phyloP scores from a whole-genome alignment of 2,329 filamentous ascomycete genomes.

The Phialemoniopsis sp. region DNA sequence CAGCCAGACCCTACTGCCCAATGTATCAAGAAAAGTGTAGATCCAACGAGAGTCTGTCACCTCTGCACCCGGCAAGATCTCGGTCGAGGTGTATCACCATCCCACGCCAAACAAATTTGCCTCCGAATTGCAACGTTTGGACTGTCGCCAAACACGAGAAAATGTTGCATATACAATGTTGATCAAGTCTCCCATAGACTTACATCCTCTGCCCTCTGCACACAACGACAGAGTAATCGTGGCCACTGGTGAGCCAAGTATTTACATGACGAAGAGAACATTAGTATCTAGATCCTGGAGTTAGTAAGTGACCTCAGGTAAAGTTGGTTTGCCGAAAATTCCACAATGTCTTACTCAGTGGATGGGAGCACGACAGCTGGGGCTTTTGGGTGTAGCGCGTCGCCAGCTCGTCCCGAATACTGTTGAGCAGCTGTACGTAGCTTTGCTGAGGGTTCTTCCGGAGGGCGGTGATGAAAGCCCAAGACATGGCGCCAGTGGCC shows the following conservation, averaged over 20 bases:
- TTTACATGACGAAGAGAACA: slow-evolving; percentile 59
- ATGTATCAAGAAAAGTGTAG: too few species aligned
- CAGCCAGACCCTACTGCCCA: too few species aligned
- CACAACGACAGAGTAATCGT: too few species aligned
- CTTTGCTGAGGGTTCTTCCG: slow-evolving; percentile 98
- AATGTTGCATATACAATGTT: too few species aligned
- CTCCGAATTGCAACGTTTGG: too few species aligned
- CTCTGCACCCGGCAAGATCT: too few species aligned
- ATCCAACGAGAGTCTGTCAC: too few species aligned
- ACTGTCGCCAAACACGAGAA: too few species aligned
- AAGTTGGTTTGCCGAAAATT: background rate
- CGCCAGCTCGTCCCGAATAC: slow-evolving; percentile 86
- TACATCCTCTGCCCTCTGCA: too few species aligned
- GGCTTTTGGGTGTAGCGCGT: slow-evolving; percentile 92
- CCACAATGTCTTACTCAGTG: slow-evolving; percentile 65
- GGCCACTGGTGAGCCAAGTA: slow-evolving; percentile 1
- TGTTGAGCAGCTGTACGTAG: slow-evolving; percentile 95
- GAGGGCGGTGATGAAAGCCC: slow-evolving; percentile 88
- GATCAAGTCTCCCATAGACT: too few species aligned
- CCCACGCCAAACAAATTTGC: too few species aligned
- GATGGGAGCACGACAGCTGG: slow-evolving; percentile 94
- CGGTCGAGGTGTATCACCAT: too few species aligned
- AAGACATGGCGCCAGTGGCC: slow-evolving; percentile 97
- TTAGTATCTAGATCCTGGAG: slow-evolving; percentile 47
- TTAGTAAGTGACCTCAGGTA: slow-evolving; percentile 9